A percentile compares a stretch with the other conserved stretches of the same genome.
These are phyloP conservation scores for Mimosa bimucronata DNA, from an alignment of 306 rosid genomes.

Conservation along the genomic window DNA sequence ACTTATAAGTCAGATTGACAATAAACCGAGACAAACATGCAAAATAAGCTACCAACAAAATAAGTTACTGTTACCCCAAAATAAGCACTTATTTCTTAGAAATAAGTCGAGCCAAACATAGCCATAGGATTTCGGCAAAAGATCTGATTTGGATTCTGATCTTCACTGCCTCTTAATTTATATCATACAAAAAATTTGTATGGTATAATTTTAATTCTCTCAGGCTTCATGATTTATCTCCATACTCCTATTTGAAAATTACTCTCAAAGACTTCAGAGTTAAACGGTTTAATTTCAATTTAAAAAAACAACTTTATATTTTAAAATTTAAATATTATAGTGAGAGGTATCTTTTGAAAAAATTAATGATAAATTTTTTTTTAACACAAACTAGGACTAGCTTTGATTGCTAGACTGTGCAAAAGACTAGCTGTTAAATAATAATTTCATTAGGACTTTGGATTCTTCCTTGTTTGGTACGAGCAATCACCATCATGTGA, in stretches of 20 bases:
- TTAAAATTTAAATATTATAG: background rate
- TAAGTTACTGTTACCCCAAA: no score
- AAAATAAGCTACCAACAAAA: no score
- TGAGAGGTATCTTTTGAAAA: background rate
- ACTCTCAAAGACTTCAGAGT: background rate
- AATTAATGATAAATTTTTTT: background rate
- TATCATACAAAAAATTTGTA: background rate
- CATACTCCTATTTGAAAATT: background rate
- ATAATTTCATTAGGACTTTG: background rate
- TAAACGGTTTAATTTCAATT: background rate
- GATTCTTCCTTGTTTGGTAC: background rate
- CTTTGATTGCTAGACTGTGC: background rate
- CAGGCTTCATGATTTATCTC: background rate
- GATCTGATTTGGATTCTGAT: conserved; percentile 2
- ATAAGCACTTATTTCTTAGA: no score
- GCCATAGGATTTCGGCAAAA: background rate
- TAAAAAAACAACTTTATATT: no score
- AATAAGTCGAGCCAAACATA: no score
- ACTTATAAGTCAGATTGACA: no score
- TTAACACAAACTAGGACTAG: background rate
- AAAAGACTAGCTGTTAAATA: background rate
- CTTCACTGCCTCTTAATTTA: background rate
- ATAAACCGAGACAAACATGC: no score
- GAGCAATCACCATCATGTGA: background rate
- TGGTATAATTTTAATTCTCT: background rate